phyloP scores from a whole-genome alignment of 805 yeast genomes.

The Monosporozyma aquatica region DNA sequence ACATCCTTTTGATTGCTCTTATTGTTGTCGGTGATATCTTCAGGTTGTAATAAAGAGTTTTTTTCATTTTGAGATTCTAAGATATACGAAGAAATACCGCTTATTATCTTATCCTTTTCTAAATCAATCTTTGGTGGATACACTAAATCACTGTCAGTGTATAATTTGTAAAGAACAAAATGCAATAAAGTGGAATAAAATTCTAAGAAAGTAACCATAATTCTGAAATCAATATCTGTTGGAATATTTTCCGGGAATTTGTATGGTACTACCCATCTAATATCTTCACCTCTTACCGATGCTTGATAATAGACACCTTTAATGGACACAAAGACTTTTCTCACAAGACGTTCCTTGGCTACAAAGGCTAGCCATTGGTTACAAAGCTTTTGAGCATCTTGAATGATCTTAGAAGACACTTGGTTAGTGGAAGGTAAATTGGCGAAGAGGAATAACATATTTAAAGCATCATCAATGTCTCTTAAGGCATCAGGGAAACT shows the following conservation, averaged over 20 bases:
- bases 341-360: conserved; percentile 70
- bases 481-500: conserved; percentile 85
- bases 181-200: conserved; percentile 88
- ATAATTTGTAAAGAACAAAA: conserved; percentile 77
- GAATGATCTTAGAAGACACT: conserved; percentile 71
- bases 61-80: conserved; percentile 42
- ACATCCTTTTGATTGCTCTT: conserved; percentile 18
- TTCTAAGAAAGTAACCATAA: conserved; percentile 94
- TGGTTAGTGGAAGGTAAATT: conserved; percentile 89
- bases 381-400: conserved; percentile 76
- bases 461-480: conserved; percentile 90
- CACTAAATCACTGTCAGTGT: conserved; percentile 73
- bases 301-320: conserved; percentile 97
- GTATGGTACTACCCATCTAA: conserved; percentile 94
- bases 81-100: conserved; percentile 79
- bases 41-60: conserved; percentile 20
- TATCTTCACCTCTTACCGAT: conserved; percentile 77
- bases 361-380: conserved; percentile 94
- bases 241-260: conserved; percentile 96
- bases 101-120: conserved; percentile 69
- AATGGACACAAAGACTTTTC: conserved; percentile 89
- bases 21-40: conserved; percentile 6
- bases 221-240: conserved; percentile 85
- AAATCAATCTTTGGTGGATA: conserved; percentile 84
- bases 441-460: conserved; percentile 89